A percentile compares a stretch with the other conserved stretches of the same genome.
Conservation (phyloP, 2,329 filamentous ascomycete species). For the Diplodia intermedia region DNA sequence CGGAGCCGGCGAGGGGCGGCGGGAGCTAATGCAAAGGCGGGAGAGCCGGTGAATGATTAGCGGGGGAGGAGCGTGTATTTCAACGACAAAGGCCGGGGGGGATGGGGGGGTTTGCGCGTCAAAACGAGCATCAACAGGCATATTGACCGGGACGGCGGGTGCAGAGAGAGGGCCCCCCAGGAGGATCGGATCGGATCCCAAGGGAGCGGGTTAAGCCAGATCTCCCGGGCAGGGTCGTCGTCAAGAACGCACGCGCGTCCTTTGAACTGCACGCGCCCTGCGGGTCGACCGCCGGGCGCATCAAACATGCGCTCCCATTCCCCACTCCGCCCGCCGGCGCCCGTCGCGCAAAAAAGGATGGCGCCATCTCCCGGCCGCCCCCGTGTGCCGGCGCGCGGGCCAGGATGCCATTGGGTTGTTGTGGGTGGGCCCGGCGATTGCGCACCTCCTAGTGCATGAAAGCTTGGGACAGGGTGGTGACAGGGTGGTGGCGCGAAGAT, state of each 20-base stretch:
- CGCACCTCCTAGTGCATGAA: background rate
- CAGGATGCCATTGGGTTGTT: background rate
- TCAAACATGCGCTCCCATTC: constrained; percentile 3
- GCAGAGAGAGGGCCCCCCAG: background rate
- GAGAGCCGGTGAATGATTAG: background rate
- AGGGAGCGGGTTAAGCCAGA: background rate
- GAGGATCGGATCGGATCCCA: background rate
- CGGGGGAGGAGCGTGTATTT: background rate
- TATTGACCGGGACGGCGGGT: background rate
- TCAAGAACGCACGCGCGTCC: background rate
- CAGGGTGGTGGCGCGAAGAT: background rate
- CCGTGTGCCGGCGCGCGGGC: background rate
- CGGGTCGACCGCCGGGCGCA: background rate
- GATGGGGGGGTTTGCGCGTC: background rate
- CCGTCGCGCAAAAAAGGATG: background rate
- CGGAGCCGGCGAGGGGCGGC: background rate
- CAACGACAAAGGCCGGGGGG: background rate
- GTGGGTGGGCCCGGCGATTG: background rate
- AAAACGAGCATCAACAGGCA: background rate
- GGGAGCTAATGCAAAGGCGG: constrained; percentile 1
- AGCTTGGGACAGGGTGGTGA: background rate
- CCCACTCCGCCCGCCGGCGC: background rate
- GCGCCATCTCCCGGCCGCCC: background rate
- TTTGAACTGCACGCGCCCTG: background rate
- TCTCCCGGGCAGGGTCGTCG: background rate